Base-by-base conservation (phyloP, 2,329 filamentous ascomycete genomes). In the Talaromyces rugulosus region DNA sequence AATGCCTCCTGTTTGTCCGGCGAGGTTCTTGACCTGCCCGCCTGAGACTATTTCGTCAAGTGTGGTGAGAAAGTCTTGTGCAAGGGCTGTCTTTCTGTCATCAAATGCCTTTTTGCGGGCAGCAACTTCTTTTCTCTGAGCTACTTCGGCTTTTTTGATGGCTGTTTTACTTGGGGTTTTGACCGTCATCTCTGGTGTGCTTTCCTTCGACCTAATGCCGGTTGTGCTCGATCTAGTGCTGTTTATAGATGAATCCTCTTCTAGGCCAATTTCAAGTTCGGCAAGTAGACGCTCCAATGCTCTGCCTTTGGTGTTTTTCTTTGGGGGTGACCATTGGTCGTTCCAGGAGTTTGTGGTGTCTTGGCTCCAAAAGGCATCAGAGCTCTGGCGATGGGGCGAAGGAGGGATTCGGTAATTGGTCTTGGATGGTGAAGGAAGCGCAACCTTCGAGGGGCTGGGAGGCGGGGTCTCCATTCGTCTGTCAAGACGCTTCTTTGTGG, bases 321-420 rank as follows among this genome's bases (percentile, higher is more conserved):
- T 85, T 42, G 74, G 77, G 0, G 83, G 83, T 0, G 82, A 84
- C 68, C 83, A 78, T 42, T 80, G 75, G 52, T 85, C 82, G 61
- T 82, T 80, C 83, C 83, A 85, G 34, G 80, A 75, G 65, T 83
- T 83, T 61, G 82, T 78, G 27, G 76, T 69, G 31, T 81, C 78
- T 63, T 80, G 78, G 62, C 77, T 80, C 83, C 83, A 85, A 68
- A 85, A 85, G 0, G 76, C 80, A 66, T 85, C 83, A 30, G 80
- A 74, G 63, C 78, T 82, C 36, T 81, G 78, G 56, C 80, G 74
- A 60, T 81, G 75, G 1, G 82, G 82, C 5, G 81, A 81, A 6
- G 78, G 78, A 7, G 82, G 82, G 51, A 84, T 80, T 0, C 71
- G 68, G 23, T 70, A 64, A 56, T 70, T 75, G 23, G 72, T 68